Percentiles rank a stretch among this genome's conserved stretches.
phyloP scores from a whole-genome alignment of 1,284 basidiomycete genomes.

The Laetiporus sulphureus region DNA sequence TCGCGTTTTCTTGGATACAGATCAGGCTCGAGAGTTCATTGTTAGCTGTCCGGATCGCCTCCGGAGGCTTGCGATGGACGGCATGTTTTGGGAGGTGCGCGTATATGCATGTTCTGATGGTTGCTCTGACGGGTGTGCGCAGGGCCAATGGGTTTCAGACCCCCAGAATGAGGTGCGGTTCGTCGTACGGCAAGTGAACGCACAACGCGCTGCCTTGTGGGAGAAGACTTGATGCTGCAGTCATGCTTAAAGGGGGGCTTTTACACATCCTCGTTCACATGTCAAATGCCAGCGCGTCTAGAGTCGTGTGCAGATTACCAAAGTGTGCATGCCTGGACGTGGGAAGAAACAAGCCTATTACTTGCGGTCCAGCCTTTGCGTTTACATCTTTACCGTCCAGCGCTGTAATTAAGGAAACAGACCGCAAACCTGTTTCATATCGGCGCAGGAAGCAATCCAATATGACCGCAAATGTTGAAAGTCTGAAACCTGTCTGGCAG shows the following conservation, averaged over 20 bases:
- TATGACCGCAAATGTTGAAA: too few relatives aligned
- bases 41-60: neutral
- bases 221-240: too few relatives aligned
- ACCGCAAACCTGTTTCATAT: too few relatives aligned
- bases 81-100: constrained; percentile 10
- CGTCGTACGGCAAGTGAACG: constrained; percentile 2
- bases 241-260: neutral
- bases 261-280: neutral
- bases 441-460: too few relatives aligned
- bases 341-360: too few relatives aligned
- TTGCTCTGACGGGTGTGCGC: too few relatives aligned
- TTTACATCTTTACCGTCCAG: too few relatives aligned
- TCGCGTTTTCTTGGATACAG: neutral
- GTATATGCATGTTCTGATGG: neutral
- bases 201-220: neutral
- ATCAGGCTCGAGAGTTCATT: neutral
- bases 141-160: constrained; percentile 8
- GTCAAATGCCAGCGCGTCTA: neutral
- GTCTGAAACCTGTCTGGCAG: too few relatives aligned
- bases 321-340: too few relatives aligned
- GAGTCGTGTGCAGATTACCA: neutral
- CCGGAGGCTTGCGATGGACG: constrained; percentile 7
- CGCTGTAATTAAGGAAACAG: too few relatives aligned
- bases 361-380: too few relatives aligned
- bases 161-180: constrained; percentile 2